These are phyloP conservation scores for Hyaloperonospora brassicae DNA, from an alignment of 352 stramenopile species.

Conservation along the genomic window DNA sequence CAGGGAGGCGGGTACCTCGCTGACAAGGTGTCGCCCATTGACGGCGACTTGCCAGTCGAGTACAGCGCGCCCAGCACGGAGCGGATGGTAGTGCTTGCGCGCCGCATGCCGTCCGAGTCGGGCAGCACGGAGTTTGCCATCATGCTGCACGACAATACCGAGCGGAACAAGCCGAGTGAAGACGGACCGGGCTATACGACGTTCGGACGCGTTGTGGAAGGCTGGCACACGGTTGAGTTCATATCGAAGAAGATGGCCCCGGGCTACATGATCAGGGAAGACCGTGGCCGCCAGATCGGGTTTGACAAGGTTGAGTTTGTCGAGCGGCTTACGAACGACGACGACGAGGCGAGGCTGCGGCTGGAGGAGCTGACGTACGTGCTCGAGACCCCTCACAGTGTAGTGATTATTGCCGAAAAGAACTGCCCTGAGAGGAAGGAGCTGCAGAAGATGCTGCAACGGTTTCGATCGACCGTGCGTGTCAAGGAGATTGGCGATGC, in stretches of 20 bases:
- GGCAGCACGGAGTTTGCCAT: constrained; percentile 80
- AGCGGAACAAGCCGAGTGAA: constrained; percentile 50
- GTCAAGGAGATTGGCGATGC: constrained; percentile 54
- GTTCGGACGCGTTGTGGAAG: constrained; percentile 68
- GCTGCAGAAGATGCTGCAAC: constrained; percentile 78
- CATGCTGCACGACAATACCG: constrained; percentile 79
- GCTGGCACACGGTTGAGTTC: constrained; percentile 70
- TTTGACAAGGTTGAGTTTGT: constrained; percentile 75
- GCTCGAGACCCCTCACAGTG: constrained; percentile 70
- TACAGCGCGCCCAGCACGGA: constrained; percentile 75
- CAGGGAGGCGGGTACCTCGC: constrained; percentile 70
- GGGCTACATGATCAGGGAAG: constrained; percentile 62
- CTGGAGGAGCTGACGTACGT: constrained; percentile 71
- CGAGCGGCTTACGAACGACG: constrained; percentile 48
- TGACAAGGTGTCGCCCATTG: constrained; percentile 57
- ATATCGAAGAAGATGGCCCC: constrained; percentile 66
- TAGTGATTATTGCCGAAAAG: constrained; percentile 92
- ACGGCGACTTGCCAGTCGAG: constrained; percentile 57
- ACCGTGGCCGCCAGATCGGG: constrained; percentile 47
- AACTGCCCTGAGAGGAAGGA: constrained; percentile 89
- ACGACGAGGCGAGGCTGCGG: constrained; percentile 39
- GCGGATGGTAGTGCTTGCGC: constrained; percentile 77
- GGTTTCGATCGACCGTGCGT: constrained; percentile 52
- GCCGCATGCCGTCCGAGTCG: constrained; percentile 54
- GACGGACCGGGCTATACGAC: constrained; percentile 67